Percentiles rank a stretch among this genome's conserved stretches.
Evolutionary conservation across 345 rosid genomes (phyloP).

Genomic region (Turnera subulata): DNA sequence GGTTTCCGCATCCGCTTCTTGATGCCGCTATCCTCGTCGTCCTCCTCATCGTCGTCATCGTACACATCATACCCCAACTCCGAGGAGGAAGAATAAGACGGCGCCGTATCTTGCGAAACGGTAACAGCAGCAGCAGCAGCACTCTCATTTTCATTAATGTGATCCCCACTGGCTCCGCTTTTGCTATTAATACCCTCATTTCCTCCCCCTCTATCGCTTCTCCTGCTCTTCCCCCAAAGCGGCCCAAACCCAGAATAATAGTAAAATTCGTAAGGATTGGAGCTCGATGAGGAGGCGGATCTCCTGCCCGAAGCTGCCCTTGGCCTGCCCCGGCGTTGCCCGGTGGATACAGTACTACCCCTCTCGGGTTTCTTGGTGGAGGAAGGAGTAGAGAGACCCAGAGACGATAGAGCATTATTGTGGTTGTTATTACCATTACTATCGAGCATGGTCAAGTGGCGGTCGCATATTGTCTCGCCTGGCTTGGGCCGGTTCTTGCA

Average conservation of each 20-base stretch:
- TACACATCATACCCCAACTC: constrained; percentile 39
- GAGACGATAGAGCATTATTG: background rate
- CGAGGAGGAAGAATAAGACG: constrained; percentile 18
- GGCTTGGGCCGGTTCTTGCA: constrained; percentile 21
- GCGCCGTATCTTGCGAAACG: constrained; percentile 17
- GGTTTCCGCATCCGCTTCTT: constrained; percentile 72
- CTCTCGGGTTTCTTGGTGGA: constrained; percentile 15
- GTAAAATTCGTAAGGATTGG: constrained; percentile 36
- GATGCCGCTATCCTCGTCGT: constrained; percentile 24
- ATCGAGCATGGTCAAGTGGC: constrained; percentile 24
- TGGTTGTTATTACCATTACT: constrained; percentile 5
- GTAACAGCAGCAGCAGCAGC: background rate
- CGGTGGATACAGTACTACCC: constrained; percentile 3
- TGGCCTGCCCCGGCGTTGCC: constrained; percentile 40
- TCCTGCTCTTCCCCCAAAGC: constrained; percentile 66
- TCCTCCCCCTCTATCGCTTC: too few relatives aligned
- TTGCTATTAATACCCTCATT: too few relatives aligned
- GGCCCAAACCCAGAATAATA: constrained; percentile 53
- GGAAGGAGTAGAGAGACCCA: background rate
- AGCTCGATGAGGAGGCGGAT: constrained; percentile 28
- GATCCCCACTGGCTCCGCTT: background rate
- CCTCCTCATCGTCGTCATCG: constrained; percentile 29
- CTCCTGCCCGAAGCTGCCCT: constrained; percentile 22
- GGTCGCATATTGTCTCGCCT: constrained; percentile 24
- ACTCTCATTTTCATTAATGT: constrained; percentile 3